These are phyloP conservation scores for Flaveria brownii DNA, from an alignment of 129 eudicot species.

Conservation along the genomic window DNA sequence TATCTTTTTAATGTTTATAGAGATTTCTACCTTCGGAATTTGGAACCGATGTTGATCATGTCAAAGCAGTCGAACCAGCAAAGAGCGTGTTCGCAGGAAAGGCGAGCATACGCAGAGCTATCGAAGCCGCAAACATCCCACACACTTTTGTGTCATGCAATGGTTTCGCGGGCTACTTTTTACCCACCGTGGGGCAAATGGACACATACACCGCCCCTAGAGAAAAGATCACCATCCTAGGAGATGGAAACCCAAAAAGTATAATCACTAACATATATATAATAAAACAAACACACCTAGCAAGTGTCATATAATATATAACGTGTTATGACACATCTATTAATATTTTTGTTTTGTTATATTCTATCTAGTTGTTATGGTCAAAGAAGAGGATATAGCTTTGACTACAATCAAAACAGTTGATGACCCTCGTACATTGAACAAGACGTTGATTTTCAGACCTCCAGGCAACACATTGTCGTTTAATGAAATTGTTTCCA, in stretches of 20 bases:
- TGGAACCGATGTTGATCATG: constrained; percentile 51
- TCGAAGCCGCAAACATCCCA: constrained; percentile 56
- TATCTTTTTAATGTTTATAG: constrained; percentile 23
- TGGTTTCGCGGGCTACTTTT: constrained; percentile 45
- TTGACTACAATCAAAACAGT: constrained; percentile 65
- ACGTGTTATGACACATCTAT: not conserved
- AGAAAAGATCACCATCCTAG: constrained; percentile 44
- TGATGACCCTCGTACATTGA: constrained; percentile 77
- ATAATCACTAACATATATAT: not conserved
- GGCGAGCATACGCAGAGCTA: constrained; percentile 41
- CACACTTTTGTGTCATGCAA: constrained; percentile 44
- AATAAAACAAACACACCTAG: too few species aligned
- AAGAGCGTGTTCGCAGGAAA: constrained; percentile 33
- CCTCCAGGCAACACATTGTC: constrained; percentile 53
- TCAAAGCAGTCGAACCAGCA: constrained; percentile 53
- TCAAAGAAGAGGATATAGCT: constrained; percentile 66
- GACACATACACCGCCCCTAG: constrained; percentile 37
- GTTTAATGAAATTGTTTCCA: constrained; percentile 55
- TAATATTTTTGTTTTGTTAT: not conserved
- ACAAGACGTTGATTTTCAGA: constrained; percentile 61
- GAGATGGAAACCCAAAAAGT: constrained; percentile 55
- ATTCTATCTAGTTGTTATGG: constrained; percentile 47
- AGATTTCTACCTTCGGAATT: constrained; percentile 64
- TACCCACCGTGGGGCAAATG: constrained; percentile 43
- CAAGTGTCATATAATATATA: too few species aligned